Percentiles rank a stretch among this genome's conserved stretches.
Conservation (phyloP, 257 asterid genomes). For the Solanum ahanhuiri region DNA sequence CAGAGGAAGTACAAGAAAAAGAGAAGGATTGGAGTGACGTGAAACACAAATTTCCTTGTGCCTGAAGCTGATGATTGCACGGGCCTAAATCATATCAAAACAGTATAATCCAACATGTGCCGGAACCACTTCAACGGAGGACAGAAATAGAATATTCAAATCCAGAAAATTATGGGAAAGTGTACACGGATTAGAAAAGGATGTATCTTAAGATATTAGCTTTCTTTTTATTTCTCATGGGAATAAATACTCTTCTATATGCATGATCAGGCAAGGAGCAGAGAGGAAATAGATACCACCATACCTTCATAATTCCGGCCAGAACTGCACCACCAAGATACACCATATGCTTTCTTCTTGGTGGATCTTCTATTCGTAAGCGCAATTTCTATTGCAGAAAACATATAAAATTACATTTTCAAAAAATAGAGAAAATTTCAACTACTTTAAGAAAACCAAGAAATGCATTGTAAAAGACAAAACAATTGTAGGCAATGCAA, state of each 20-base stretch:
- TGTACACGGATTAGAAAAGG: background rate
- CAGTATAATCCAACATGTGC: background rate
- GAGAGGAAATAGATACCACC: constrained; percentile 2
- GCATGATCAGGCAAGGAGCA: background rate
- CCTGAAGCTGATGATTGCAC: background rate
- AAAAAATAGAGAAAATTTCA: background rate
- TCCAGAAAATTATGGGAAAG: background rate
- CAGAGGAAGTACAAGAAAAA: background rate
- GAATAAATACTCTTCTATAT: background rate
- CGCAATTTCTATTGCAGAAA: constrained; percentile 59
- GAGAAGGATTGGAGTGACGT: background rate
- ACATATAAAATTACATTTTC: too few relatives aligned
- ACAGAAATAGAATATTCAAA: background rate
- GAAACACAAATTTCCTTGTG: background rate
- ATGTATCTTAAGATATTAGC: background rate
- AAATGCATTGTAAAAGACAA: background rate
- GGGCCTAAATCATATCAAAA: background rate
- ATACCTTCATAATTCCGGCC: constrained; percentile 99
- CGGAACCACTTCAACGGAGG: background rate
- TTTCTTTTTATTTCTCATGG: background rate
- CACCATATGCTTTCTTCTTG: constrained; percentile 98
- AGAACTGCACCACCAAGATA: constrained; percentile 98
- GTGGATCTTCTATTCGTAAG: constrained; percentile 94
- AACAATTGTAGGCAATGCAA: background rate
- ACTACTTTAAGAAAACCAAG: background rate